Base-by-base conservation (phyloP, 1,139 yeast species). In the Candida labiduridarum region DNA sequence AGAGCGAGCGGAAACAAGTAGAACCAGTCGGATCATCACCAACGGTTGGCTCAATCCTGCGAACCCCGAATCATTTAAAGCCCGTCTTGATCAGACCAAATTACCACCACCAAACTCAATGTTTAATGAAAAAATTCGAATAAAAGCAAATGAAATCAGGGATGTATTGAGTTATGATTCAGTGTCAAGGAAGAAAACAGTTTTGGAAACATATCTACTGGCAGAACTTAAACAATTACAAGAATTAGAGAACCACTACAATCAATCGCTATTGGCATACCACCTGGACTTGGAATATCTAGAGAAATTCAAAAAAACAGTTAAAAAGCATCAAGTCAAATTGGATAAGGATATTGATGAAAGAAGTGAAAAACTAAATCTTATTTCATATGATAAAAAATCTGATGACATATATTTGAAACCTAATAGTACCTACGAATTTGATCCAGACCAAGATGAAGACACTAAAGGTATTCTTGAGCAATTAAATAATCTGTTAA, bases 201-300 rank as follows among this genome's bases (percentile, higher is more conserved):
- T 64, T 41, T 56, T 74, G 45, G 79, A 75, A 53, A 71, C 78
- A 0, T 70, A 70, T 54, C 59, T 75, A 14, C 72, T 66, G 71
- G 80, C 80, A 0, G 80, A 75, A 52, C 48, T 68, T 35, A 69
- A 70, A 49, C 80, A 76, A 52, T 58, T 75, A 43, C 58, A 62
- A 22, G 75, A 71, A n/a, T 58, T 76, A 33, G 67, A 72, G 48
- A 53, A 56, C 10, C 63, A 69, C 53, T 61, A 64, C 46, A 59
- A 61, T 14, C 64, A 65, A 34, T 53, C 68, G 15, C 55, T 67
- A 19, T 51, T 56, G 34, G 55, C 57, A 29, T 66, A 64, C 55
- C 58, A 67, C 47, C 69, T 66, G 65, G 80, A 76, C 59, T 55
- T 56, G 41, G 59, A 60, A 41, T 74, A 75, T 53, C 63, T 73